These are phyloP conservation scores for Periconia sp. DNA, from an alignment of 2,329 filamentous ascomycete species.

Conservation along the genomic window DNA sequence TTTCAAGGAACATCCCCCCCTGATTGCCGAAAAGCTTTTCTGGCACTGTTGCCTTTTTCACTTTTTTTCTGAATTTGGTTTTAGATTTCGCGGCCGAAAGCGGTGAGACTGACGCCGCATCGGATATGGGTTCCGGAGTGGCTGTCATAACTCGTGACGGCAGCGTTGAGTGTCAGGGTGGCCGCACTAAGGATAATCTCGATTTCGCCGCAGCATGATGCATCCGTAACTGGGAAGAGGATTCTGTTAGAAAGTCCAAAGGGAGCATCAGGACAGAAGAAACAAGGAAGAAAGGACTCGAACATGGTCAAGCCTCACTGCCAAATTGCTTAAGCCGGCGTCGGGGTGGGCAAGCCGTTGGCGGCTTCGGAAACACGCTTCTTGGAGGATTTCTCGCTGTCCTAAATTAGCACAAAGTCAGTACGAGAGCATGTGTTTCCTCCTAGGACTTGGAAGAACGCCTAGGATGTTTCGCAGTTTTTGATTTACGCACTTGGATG, in stretches of 20 bases:
- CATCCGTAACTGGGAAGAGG: constrained; percentile 31
- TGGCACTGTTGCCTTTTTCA: too few relatives aligned
- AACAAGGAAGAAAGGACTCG: constrained; percentile 22
- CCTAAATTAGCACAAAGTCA: constrained; percentile 47
- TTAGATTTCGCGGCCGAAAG: too few relatives aligned
- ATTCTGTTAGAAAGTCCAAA: constrained; percentile 30
- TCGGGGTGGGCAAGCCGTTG: constrained; percentile 34
- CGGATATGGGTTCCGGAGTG: neutral
- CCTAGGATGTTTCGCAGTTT: constrained; percentile 24
- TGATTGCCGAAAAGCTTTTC: too few relatives aligned
- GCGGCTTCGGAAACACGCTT: constrained; percentile 43
- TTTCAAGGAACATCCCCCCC: too few relatives aligned
- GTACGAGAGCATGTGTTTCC: constrained; percentile 27
- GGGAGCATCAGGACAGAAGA: constrained; percentile 12
- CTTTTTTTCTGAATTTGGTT: too few relatives aligned
- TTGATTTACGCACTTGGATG: constrained; percentile 52
- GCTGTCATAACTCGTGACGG: too few relatives aligned
- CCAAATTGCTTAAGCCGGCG: constrained; percentile 34
- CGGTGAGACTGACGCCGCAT: constrained; percentile 5
- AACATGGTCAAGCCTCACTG: constrained; percentile 40
- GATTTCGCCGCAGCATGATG: constrained; percentile 12
- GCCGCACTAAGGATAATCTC: constrained; percentile 4
- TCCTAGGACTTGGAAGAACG: constrained; percentile 22
- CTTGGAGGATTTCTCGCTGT: constrained; percentile 38
- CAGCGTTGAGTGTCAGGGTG: too few relatives aligned